phyloP scores from a whole-genome alignment of 805 yeast species.

The Candida succiphila region DNA sequence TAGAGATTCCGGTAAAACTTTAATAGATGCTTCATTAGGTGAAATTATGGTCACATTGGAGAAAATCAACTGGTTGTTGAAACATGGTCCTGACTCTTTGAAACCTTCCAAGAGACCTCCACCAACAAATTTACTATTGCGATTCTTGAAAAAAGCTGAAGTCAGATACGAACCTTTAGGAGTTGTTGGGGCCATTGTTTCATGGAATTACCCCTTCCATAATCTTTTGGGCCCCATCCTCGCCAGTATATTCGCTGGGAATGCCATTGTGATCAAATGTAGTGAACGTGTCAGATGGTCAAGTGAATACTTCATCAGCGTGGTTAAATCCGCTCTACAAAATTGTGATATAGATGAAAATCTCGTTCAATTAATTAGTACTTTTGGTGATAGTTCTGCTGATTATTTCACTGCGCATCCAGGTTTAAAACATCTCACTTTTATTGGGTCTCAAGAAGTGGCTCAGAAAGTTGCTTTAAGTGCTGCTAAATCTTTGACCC shows the following conservation, averaged over 20 bases:
- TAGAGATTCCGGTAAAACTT: slow-evolving; percentile 92
- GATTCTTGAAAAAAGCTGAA: slow-evolving; percentile 78
- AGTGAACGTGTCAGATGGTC: slow-evolving; percentile 97
- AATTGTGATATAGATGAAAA: slow-evolving; percentile 72
- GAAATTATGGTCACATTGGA: slow-evolving; percentile 93
- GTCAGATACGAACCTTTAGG: slow-evolving; percentile 91
- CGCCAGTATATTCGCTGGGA: slow-evolving; percentile 85
- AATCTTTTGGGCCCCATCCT: slow-evolving; percentile 88
- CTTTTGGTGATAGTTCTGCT: slow-evolving; percentile 79
- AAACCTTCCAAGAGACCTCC: slow-evolving; percentile 74
- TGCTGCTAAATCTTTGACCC: slow-evolving; percentile 82
- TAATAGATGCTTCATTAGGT: slow-evolving; percentile 93
- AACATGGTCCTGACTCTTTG: slow-evolving; percentile 69
- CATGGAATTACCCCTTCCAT: slow-evolving; percentile 98
- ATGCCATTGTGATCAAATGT: slow-evolving; percentile 85
- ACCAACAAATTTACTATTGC: slow-evolving; percentile 75
- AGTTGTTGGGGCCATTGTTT: slow-evolving; percentile 79
- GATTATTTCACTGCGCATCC: slow-evolving; percentile 80
- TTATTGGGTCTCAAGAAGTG: slow-evolving; percentile 92
- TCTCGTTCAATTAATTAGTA: slow-evolving; percentile 78
- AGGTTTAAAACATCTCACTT: slow-evolving; percentile 78
- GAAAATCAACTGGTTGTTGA: slow-evolving; percentile 81
- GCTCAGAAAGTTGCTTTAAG: slow-evolving; percentile 80
- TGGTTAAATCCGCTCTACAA: slow-evolving; percentile 63
- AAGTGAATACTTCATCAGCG: slow-evolving; percentile 62